Base-by-base conservation (phyloP, 805 yeast genomes). In the Diddensiella transvaalensis region DNA sequence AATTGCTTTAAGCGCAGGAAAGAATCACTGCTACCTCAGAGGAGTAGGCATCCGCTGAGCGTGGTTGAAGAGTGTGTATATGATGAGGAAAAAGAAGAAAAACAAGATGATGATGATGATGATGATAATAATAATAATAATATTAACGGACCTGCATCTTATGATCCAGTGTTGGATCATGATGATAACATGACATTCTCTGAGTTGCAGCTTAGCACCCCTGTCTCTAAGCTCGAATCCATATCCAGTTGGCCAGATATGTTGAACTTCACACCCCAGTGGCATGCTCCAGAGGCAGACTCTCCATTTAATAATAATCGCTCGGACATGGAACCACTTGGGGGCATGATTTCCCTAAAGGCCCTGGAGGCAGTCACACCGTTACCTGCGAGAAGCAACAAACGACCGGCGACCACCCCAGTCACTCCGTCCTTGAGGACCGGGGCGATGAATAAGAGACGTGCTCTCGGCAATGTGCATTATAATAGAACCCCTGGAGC, bases 1-100 rank as follows among this genome's bases (percentile, higher is more conserved):
- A 54, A 55, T 32, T 50, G 56, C 37, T 55, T 55, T 41, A 42
- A 37, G 19, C 32, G 53, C 15, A 40, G 53, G 15, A 42, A 40
- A 26, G 51, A 49, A 18, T 46, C 51, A 43, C 39, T 47, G 10
- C 52, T 45, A 5, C 56, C 46, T 8, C 3, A 17, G n/a, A 13
- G 15, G 21, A 35, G 15, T 10, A 35, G 21, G 15, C 38, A 35
- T 17, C 38, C 38, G 8, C 15, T 35, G 38, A 35, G 38, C 38
- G 15, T 35, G 8, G 38, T 35, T 6, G 38, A 35, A 18, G 38
- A 35, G 38, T 35, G 38, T 18, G 17, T n/a, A 6, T 19, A 38
- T 38, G 41, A 11, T n/a, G n/a, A n/a, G 17, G 17, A 19, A 6
- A 33, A n/a, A 5, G 15, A n/a, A 13, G 38, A 33, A 33, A 5